Evolutionary conservation across 2,329 filamentous ascomycete genomes (phyloP).

Genomic region (Calonectria ilicicola): DNA sequence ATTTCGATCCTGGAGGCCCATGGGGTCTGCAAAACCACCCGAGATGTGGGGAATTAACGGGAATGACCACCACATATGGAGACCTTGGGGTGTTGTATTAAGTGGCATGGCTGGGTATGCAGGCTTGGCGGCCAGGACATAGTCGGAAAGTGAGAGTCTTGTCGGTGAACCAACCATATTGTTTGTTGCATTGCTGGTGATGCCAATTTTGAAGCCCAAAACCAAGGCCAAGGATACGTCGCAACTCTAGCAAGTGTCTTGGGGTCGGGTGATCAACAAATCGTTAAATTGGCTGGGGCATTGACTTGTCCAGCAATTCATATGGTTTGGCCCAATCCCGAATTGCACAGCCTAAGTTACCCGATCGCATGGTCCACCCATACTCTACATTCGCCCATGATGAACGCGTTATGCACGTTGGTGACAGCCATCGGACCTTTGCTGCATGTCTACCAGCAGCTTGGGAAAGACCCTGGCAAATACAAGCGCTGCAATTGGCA

Average conservation of each 20-base stretch:
- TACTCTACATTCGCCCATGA: not conserved
- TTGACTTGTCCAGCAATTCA: not conserved
- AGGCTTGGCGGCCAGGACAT: too few species aligned
- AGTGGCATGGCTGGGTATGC: not conserved
- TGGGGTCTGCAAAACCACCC: not conserved
- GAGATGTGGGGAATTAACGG: not conserved
- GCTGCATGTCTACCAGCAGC: not conserved
- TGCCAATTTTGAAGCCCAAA: not conserved
- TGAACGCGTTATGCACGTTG: not conserved
- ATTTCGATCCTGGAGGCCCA: slow-evolving; percentile 5
- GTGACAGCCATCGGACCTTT: not conserved
- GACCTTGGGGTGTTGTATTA: not conserved
- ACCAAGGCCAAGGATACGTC: too few species aligned
- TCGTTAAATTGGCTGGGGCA: not conserved
- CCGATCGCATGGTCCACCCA: not conserved
- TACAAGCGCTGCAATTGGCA: not conserved
- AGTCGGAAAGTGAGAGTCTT: not conserved
- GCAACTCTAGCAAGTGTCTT: not conserved
- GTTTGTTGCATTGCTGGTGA: not conserved
- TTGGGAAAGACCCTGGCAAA: not conserved
- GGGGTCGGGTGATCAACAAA: not conserved
- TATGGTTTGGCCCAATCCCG: not conserved
- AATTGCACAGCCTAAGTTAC: not conserved
- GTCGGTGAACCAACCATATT: not conserved
- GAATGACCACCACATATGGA: not conserved